These are phyloP conservation scores for Penicillium sp. DNA, from an alignment of 2,329 filamentous ascomycete species.

Conservation along the genomic window DNA sequence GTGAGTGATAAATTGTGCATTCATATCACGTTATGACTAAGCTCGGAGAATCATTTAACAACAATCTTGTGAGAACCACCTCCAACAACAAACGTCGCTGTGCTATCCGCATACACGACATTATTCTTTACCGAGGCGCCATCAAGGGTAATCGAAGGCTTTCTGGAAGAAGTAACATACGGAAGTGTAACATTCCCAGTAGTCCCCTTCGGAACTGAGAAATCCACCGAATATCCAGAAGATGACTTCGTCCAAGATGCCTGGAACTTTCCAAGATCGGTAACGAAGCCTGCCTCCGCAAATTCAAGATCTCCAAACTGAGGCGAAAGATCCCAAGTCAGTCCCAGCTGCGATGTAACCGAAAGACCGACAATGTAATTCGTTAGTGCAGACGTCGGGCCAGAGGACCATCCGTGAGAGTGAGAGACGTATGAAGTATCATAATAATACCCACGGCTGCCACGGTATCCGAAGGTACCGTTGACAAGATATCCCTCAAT, in stretches of 20 bases:
- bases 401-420: slow-evolving; percentile 46
- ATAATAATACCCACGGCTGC: slow-evolving; percentile 52
- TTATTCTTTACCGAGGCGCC: slow-evolving; percentile 18
- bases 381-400: slow-evolving; percentile 46
- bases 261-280: slow-evolving; percentile 45
- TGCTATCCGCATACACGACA: slow-evolving; percentile 20
- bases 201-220: slow-evolving; percentile 13
- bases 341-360: slow-evolving; percentile 41
- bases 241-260: slow-evolving; percentile 20
- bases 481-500: slow-evolving; percentile 61
- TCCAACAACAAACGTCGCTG: slow-evolving; percentile 20
- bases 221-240: slow-evolving; percentile 20
- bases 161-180: slow-evolving; percentile 18
- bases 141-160: slow-evolving; percentile 27
- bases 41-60: slow-evolving; percentile 4
- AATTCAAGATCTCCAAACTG: slow-evolving; percentile 45
- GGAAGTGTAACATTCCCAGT: slow-evolving; percentile 25
- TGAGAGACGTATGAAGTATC: slow-evolving; percentile 48
- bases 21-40: background rate
- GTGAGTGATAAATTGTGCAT: background rate
- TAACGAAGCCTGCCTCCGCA: slow-evolving; percentile 50
- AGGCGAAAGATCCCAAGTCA: slow-evolving; percentile 47
- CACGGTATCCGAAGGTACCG: slow-evolving; percentile 60
- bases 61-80: slow-evolving; percentile 26
- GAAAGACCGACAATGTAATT: slow-evolving; percentile 49